Percentiles rank a stretch among this genome's conserved stretches.
Conservation (phyloP, 2,329 filamentous ascomycete species). For the Fusarium sp. region DNA sequence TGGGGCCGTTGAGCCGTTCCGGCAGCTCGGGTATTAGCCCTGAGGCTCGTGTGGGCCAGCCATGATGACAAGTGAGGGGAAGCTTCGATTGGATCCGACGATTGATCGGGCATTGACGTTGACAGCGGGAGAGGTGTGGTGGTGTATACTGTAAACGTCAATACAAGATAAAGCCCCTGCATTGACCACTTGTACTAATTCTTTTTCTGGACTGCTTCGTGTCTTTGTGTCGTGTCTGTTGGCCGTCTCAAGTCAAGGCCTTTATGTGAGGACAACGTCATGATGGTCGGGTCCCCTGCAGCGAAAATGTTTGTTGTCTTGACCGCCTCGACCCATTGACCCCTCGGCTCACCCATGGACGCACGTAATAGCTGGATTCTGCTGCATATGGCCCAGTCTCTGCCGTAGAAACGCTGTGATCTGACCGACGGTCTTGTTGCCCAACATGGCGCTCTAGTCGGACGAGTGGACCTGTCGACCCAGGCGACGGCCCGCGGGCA, state of each 20-base stretch:
- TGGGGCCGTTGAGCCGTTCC: not conserved
- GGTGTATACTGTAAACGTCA: not conserved
- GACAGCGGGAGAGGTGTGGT: not conserved
- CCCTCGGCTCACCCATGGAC: not conserved
- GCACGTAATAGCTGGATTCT: not conserved
- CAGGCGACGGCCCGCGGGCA: constrained; percentile 29
- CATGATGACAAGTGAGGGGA: not conserved
- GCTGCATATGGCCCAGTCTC: not conserved
- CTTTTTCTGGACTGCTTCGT: not conserved
- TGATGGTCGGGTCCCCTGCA: not conserved
- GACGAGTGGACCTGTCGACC: constrained; percentile 29
- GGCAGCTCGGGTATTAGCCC: not conserved
- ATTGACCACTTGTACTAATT: not conserved
- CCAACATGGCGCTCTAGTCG: constrained; percentile 16
- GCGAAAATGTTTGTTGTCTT: not conserved
- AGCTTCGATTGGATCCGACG: not conserved
- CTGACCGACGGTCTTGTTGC: constrained; percentile 10
- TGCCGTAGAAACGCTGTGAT: constrained; percentile 19
- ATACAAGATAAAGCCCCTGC: not conserved
- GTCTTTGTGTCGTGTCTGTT: not conserved
- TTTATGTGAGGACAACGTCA: not conserved
- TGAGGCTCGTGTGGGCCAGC: not conserved
- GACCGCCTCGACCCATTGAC: not conserved
- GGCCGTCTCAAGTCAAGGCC: not conserved
- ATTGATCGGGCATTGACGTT: not conserved